Percentiles rank a stretch among this genome's conserved stretches.
These are phyloP conservation scores for Exophiala aquamarina DNA, from an alignment of 2,329 filamentous ascomycete species.

Conservation along the genomic window DNA sequence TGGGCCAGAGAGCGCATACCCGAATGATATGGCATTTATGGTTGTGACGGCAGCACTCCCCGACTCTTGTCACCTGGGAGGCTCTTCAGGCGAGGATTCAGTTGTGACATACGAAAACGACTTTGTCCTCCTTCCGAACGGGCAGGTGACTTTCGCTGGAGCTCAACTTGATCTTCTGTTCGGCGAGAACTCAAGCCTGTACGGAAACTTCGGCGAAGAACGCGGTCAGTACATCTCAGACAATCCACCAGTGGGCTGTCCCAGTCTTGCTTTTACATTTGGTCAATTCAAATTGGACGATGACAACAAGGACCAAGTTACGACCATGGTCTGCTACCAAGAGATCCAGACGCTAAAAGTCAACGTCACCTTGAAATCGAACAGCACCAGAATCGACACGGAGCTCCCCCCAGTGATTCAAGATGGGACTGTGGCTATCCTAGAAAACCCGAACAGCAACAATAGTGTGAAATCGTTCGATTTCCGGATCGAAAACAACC, in stretches of 20 bases:
- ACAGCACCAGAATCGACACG: conserved; percentile 23
- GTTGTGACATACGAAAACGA: conserved; percentile 22
- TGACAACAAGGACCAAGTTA: conserved; percentile 21
- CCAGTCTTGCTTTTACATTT: conserved; percentile 27
- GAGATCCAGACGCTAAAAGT: conserved; percentile 21
- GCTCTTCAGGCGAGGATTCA: conserved; percentile 14
- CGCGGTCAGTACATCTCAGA: conserved; percentile 25
- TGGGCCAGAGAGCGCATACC: conserved; percentile 15
- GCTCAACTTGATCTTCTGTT: conserved; percentile 26
- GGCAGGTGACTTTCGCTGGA: conserved; percentile 22
- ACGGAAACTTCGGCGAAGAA: conserved; percentile 23
- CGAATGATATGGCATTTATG: conserved; percentile 22
- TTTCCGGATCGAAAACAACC: conserved; percentile 29
- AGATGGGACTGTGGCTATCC: conserved; percentile 12
- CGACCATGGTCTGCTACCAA: conserved; percentile 28
- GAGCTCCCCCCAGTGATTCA: conserved; percentile 13
- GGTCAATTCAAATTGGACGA: conserved; percentile 22
- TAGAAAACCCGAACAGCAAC: conserved; percentile 21
- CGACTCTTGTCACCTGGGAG: conserved; percentile 22
- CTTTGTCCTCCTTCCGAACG: conserved; percentile 20
- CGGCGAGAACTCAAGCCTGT: conserved; percentile 21
- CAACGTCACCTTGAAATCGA: conserved; percentile 23
- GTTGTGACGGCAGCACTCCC: conserved; percentile 21
- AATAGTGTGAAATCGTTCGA: conserved; percentile 23
- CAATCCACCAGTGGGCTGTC: conserved; percentile 28